phyloP scores from a whole-genome alignment of 2,329 filamentous ascomycete species.

The Phialophora expanda region DNA sequence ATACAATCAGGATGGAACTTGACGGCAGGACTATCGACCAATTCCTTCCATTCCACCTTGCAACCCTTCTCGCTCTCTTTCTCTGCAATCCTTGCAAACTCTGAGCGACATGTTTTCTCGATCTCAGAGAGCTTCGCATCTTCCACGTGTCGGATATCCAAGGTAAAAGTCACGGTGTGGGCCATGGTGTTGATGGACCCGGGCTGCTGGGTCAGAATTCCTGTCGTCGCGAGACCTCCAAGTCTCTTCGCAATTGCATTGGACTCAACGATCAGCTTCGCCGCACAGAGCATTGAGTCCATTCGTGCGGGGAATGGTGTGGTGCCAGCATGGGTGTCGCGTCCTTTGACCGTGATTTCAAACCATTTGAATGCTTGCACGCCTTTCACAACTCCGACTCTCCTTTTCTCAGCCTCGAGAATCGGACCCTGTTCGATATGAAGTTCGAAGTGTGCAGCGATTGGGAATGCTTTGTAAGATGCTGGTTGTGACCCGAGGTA shows the following conservation, averaged over 20 bases:
- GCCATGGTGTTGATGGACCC: constrained; percentile 69
- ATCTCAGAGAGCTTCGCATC: constrained; percentile 37
- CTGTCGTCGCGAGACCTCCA: constrained; percentile 70
- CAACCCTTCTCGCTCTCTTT: constrained; percentile 40
- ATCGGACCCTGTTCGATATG: constrained; percentile 86
- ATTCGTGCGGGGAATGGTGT: constrained; percentile 70
- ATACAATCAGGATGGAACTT: constrained; percentile 73
- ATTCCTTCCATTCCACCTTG: constrained; percentile 38
- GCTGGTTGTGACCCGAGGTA: constrained; percentile 67
- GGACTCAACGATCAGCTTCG: constrained; percentile 70
- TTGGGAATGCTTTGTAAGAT: constrained; percentile 64
- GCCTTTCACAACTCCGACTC: constrained; percentile 70
- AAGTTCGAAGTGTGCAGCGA: constrained; percentile 80
- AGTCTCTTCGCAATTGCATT: constrained; percentile 68
- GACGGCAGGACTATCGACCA: constrained; percentile 53
- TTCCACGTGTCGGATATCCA: constrained; percentile 37
- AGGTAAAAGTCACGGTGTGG: constrained; percentile 38
- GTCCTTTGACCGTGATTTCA: constrained; percentile 68
- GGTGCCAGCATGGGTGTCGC: constrained; percentile 76
- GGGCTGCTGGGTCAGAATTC: constrained; percentile 69
- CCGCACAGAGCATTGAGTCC: constrained; percentile 72
- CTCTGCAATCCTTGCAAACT: constrained; percentile 37
- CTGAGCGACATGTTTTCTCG: constrained; percentile 35
- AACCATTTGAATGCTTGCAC: constrained; percentile 80
- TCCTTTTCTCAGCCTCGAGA: constrained; percentile 68